Percentiles rank a stretch among this genome's conserved stretches.
phyloP scores from a whole-genome alignment of 169 alveolate genomes.

The Perkinsus marinus region DNA sequence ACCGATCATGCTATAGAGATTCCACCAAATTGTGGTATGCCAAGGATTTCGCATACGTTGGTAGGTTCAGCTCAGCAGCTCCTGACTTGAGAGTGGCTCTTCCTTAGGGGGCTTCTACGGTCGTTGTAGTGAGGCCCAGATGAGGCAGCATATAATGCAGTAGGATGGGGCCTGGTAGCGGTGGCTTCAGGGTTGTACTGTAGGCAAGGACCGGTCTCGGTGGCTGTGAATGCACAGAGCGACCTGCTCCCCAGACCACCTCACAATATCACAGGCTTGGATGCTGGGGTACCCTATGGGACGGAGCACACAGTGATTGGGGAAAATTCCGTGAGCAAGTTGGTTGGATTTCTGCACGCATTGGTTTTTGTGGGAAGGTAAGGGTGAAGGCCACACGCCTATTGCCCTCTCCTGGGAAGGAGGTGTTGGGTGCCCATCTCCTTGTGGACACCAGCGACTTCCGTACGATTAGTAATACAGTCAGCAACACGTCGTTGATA shows the following conservation, averaged over 20 bases:
- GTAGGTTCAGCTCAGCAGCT: not conserved
- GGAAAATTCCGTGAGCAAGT: slow-evolving; percentile 5
- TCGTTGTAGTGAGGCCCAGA: slow-evolving; percentile 16
- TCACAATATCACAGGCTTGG: not conserved
- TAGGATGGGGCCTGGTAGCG: not conserved
- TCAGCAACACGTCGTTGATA: not conserved
- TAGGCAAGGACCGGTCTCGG: slow-evolving; percentile 18
- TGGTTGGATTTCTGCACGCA: not conserved
- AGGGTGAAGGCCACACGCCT: not conserved
- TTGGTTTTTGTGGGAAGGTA: not conserved
- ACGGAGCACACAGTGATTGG: slow-evolving; percentile 9
- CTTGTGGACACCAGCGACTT: not conserved
- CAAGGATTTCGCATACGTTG: slow-evolving; percentile 19
- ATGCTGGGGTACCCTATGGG: slow-evolving; percentile 16
- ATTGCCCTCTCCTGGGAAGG: too few species aligned
- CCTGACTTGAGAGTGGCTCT: not conserved
- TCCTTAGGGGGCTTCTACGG: slow-evolving; percentile 16
- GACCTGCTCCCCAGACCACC: slow-evolving; percentile 11
- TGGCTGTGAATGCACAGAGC: slow-evolving; percentile 15
- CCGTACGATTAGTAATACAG: not conserved
- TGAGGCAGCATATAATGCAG: slow-evolving; percentile 12
- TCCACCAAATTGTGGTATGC: slow-evolving; percentile 5
- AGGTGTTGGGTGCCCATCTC: too few species aligned
- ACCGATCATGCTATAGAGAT: not conserved
- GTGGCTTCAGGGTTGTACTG: not conserved